Percentiles rank a stretch among this genome's conserved stretches.
Evolutionary conservation across 306 rosid genomes (phyloP).

Genomic region (Nissolia schottii): DNA sequence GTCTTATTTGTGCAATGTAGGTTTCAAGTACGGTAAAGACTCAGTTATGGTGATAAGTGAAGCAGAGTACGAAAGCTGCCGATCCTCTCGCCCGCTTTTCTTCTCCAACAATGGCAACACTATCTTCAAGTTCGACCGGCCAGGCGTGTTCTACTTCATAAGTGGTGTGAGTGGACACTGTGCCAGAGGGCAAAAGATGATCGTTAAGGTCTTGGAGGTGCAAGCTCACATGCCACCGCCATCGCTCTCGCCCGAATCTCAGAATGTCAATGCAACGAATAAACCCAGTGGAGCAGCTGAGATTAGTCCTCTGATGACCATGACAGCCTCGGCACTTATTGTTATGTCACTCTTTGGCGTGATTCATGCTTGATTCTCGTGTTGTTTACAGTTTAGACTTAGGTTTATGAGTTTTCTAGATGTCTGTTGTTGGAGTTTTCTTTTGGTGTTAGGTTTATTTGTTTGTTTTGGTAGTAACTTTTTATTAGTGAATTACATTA

Average conservation of each 20-base stretch:
- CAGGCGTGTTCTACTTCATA: constrained; percentile 78
- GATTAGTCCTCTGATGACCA: not conserved
- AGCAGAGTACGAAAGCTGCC: constrained; percentile 66
- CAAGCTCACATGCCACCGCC: constrained; percentile 10
- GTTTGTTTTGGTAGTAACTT: not conserved
- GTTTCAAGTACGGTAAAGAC: constrained; percentile 61
- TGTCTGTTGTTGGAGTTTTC: not conserved
- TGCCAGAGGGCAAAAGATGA: constrained; percentile 60
- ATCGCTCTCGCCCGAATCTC: constrained; percentile 24
- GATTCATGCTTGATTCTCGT: constrained; percentile 23
- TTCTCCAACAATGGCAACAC: constrained; percentile 64
- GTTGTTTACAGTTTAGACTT: not conserved
- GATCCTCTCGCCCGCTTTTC: constrained; percentile 50
- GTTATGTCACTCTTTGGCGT: not conserved
- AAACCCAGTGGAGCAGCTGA: constrained; percentile 22
- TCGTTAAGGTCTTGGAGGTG: constrained; percentile 57
- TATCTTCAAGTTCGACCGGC: constrained; percentile 33
- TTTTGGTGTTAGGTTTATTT: not conserved
- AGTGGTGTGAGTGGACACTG: constrained; percentile 87
- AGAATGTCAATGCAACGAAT: constrained; percentile 4
- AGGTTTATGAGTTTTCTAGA: not conserved
- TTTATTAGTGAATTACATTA: no score
- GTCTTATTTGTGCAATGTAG: constrained; percentile 25
- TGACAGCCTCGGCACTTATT: constrained; percentile 13
- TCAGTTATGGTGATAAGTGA: constrained; percentile 70